Evolutionary conservation across 2,329 filamentous ascomycete species (phyloP).

Genomic region (Helotiales sp.): DNA sequence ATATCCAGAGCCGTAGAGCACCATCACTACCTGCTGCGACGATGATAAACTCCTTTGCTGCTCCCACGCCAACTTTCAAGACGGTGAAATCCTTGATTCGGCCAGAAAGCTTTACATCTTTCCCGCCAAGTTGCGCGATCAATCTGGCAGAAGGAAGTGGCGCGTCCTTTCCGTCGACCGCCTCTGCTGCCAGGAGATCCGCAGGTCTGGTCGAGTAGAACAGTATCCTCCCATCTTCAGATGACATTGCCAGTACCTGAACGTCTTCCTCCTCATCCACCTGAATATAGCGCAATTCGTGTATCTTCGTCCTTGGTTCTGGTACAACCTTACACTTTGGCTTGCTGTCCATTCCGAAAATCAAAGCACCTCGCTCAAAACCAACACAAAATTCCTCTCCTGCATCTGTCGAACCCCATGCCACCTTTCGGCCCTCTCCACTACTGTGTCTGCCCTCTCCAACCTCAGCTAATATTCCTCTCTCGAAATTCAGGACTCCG

Average conservation of each 20-base stretch:
- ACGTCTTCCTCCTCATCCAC: conserved; percentile 54
- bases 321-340: conserved; percentile 77
- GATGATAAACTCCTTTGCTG: conserved; percentile 57
- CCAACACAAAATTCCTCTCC: conserved; percentile 86
- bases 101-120: conserved; percentile 67
- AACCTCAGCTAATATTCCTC: conserved; percentile 72
- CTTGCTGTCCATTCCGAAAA: conserved; percentile 88
- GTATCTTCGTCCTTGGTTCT: conserved; percentile 74
- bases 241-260: conserved; percentile 75
- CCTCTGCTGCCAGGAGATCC: conserved; percentile 47
- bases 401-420: conserved; percentile 75
- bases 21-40: conserved; percentile 86
- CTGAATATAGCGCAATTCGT: conserved; percentile 76
- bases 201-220: conserved; percentile 74
- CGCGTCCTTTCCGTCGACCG: conserved; percentile 47
- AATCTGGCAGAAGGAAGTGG: conserved; percentile 65
- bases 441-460: conserved; percentile 78
- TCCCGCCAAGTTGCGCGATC: conserved; percentile 80
- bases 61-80: conserved; percentile 45
- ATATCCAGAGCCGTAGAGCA: conserved; percentile 76
- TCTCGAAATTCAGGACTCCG: conserved; percentile 84
- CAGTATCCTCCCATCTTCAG: conserved; percentile 86
- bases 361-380: conserved; percentile 83
- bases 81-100: conserved; percentile 91
- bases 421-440: conserved; percentile 82